Base-by-base conservation (phyloP, 2,329 filamentous ascomycete species). In the Beauveria rudraprayagi region DNA sequence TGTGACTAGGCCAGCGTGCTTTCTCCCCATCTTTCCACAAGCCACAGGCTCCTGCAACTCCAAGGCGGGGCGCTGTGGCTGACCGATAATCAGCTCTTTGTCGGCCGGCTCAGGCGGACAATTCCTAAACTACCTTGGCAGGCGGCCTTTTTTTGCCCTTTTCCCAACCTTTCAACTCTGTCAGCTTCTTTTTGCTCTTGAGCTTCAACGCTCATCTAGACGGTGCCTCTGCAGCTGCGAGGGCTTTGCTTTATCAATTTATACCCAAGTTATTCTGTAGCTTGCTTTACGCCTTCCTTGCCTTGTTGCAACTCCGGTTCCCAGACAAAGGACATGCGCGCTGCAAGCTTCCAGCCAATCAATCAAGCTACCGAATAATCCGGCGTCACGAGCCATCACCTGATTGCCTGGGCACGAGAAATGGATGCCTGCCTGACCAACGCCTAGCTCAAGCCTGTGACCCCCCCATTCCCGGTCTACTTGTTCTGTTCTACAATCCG, bases 401-500 rank as follows among this genome's bases (percentile, higher is more conserved):
- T 52, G 56, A 59, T 59, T 59, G 47, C 26, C 24, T 44, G 19
- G 34, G 56, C 56, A 24, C 34, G 26, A 59, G 22, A 43, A 22
- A 22, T 22, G 22, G 22, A 52, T 59, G 47, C 37, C 56, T 52
- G 56, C 56, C 56, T 59, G 56, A 52, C 56, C 56, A 44, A 44
- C 56, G 28, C 22, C 56, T 44, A 19, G 56, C 34, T 58, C 56
- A 28, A 28, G 7, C 56, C 24, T 41, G 11, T 24, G 16, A n/a
- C 55, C 24, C 34, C 19, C 30, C 22, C 22, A 22, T 11, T 50
- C 46, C 30, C 16, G 40, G 17, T n/a, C 24, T n/a, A 26, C 17
- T 11, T 26, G 50, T 46, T 46, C 41, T n/a, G 19, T 34, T n/a
- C 26, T 10, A 24, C 11, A 37, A 34, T 16, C 14, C 34, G 34